These are phyloP conservation scores for Diaporthe sp. DNA, from an alignment of 2,329 filamentous ascomycete species.

Conservation along the genomic window DNA sequence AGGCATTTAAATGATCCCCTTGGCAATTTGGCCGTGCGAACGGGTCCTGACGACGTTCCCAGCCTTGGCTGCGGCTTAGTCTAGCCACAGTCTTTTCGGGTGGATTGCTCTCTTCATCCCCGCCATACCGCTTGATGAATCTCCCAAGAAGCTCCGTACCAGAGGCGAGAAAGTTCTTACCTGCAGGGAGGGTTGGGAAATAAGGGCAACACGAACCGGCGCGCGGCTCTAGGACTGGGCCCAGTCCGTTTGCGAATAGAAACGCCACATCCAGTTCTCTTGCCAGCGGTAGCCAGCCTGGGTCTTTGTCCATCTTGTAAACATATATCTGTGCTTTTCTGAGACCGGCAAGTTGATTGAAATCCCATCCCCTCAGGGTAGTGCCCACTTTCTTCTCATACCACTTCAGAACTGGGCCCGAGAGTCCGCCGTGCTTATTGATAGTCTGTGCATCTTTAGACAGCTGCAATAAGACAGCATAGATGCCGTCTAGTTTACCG, in stretches of 20 bases:
- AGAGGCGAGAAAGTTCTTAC: not conserved
- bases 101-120: accelerated
- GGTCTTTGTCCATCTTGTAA: not conserved
- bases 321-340: not conserved
- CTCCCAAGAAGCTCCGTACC: not conserved
- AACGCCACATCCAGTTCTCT: not conserved
- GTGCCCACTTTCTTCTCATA: not conserved
- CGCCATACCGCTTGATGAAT: not conserved
- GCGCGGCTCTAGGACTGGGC: not conserved
- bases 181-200: not conserved
- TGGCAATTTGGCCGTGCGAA: not conserved
- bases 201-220: not conserved
- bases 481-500: not conserved
- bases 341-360: not conserved
- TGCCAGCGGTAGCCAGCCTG: not conserved
- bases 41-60: not conserved
- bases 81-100: not conserved
- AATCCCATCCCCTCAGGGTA: not conserved
- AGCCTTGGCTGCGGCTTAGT: not conserved
- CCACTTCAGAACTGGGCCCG: not conserved
- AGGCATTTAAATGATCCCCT: not conserved
- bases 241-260: not conserved
- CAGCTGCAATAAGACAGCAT: not conserved
- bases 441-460: accelerated
- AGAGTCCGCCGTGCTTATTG: not conserved